Base-by-base conservation (phyloP, 164 flowering plant species). In the Vitis rupestris region DNA sequence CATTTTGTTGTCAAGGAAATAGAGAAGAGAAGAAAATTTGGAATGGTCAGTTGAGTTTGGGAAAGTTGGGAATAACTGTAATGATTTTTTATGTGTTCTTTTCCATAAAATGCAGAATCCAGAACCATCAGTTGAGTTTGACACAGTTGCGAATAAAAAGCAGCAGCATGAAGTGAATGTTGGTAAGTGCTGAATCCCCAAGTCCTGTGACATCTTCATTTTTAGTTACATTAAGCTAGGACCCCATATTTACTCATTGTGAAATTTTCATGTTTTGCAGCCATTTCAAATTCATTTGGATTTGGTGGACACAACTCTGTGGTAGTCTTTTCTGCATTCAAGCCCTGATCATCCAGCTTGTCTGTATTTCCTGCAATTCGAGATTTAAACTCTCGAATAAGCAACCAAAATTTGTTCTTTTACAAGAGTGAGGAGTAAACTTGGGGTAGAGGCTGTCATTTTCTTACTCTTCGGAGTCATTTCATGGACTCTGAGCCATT, bases 291-390 rank as follows among this genome's bases (percentile, higher is more conserved):
- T 80, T 93, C 98, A 8, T 93, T 93, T 55, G 95, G 98, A 54
- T 93, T 93, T 67, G 97, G 97, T 23, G 97, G 98, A 59, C 98
- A 93, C 81, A 91, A 93, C 82, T 89, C 97, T 4, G 98, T 93
- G 12, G 97, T 93, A 49, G 94, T 83, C 16, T 91, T 93, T 63
- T 83, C 98, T 23, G 86, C 89, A 62, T 93, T 88, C 85, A 91
- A 84, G 78, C 91, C 93, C 16, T 90, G 86, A 81, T 57, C 59
- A 51, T 44, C 69, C 64, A 44, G 50, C 66, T 65, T 48, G 50
- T 47, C 29, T 54, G 62, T 50, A 52, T 16, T 44, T 63, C 52
- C 53, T 52, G 51, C 65, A 17, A 37, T 37, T 37, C 44, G 44
- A 37, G 4, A 37, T 37, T 37, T 37, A 37, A 37, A 37, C 44